These are phyloP conservation scores for Yarrowia hollandica DNA, from an alignment of 805 yeast species.

Conservation along the genomic window DNA sequence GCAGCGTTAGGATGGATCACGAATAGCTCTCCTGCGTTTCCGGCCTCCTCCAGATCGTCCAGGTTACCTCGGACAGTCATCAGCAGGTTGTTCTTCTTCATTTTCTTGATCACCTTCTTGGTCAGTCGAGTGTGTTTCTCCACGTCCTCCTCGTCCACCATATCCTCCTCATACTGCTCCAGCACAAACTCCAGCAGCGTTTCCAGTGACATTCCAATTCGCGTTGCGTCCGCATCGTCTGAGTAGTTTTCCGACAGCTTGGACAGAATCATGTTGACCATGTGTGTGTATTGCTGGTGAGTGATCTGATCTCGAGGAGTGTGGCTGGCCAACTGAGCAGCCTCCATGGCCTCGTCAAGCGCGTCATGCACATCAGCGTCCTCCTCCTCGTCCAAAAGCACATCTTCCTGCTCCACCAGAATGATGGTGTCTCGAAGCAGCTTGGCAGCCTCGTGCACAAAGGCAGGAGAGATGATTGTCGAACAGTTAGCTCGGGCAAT, in stretches of 20 bases:
- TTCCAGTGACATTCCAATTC: conserved; percentile 63
- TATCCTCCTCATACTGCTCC: conserved; percentile 65
- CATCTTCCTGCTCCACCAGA: conserved; percentile 90
- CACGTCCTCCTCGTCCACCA: conserved; percentile 68
- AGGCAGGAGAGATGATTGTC: conserved; percentile 75
- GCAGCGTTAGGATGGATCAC: conserved; percentile 43
- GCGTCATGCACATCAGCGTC: conserved; percentile 35
- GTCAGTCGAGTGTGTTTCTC: conserved; percentile 70
- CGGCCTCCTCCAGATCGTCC: conserved; percentile 37
- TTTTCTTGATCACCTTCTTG: conserved; percentile 74
- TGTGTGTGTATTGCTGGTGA: conserved; percentile 81
- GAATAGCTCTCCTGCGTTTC: conserved; percentile 32
- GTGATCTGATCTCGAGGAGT: conserved; percentile 52
- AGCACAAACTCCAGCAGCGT: conserved; percentile 81
- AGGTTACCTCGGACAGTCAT: conserved; percentile 60
- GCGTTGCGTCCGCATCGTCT: conserved; percentile 53
- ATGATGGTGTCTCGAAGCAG: conserved; percentile 87
- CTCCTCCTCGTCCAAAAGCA: conserved; percentile 75
- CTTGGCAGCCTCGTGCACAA: conserved; percentile 92
- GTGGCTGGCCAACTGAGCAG: not conserved
- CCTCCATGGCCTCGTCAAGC: conserved; percentile 33
- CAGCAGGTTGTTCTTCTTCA: conserved; percentile 81
- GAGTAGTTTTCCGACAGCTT: conserved; percentile 61
- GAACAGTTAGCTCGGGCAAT: conserved; percentile 97
- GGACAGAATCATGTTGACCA: conserved; percentile 59